phyloP scores from a whole-genome alignment of 305 asterid genomes.

The Fraxinus greggii region DNA sequence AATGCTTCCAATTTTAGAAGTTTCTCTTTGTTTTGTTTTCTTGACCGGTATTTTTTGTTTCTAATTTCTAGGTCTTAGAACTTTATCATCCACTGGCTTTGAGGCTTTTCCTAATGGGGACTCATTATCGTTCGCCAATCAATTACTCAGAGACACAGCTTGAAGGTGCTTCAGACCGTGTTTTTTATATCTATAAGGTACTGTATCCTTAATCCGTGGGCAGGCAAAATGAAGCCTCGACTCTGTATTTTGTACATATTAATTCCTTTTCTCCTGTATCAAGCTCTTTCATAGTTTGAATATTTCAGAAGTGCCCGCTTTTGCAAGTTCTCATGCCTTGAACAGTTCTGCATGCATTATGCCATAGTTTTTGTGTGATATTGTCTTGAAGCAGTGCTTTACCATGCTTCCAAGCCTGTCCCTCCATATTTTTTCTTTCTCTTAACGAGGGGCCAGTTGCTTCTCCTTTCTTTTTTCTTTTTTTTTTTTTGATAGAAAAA shows the following conservation, averaged over 20 bases:
- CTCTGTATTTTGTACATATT: not conserved
- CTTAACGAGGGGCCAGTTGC: not conserved
- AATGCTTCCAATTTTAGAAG: conserved; percentile 7
- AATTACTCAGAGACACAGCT: conserved; percentile 83
- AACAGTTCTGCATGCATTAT: conserved; percentile 8
- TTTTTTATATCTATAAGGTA: conserved; percentile 92
- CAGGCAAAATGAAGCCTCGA: not conserved
- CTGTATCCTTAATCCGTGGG: conserved; percentile 8
- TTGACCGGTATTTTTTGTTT: not conserved
- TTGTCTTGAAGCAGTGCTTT: conserved; percentile 1
- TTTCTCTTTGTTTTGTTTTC: not conserved
- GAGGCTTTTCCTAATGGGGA: conserved; percentile 81
- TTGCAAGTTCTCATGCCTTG: conserved; percentile 4
- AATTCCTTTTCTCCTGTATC: conserved; percentile 7
- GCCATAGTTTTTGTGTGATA: not conserved
- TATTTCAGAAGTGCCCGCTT: conserved; percentile 1
- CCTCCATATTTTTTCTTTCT: not conserved
- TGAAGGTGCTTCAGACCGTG: conserved; percentile 92
- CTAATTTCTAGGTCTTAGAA: conserved; percentile 66
- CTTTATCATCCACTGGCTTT: conserved; percentile 90
- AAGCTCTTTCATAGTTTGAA: conserved; percentile 10
- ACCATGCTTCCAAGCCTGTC: not conserved
- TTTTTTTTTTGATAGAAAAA: not conserved
- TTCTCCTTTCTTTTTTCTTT: not conserved
- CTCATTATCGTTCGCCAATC: conserved; percentile 96